Percentiles rank a stretch among this genome's conserved stretches.
phyloP scores from a whole-genome alignment of 768 basidiomycete species.

The Grammothele lineata region DNA sequence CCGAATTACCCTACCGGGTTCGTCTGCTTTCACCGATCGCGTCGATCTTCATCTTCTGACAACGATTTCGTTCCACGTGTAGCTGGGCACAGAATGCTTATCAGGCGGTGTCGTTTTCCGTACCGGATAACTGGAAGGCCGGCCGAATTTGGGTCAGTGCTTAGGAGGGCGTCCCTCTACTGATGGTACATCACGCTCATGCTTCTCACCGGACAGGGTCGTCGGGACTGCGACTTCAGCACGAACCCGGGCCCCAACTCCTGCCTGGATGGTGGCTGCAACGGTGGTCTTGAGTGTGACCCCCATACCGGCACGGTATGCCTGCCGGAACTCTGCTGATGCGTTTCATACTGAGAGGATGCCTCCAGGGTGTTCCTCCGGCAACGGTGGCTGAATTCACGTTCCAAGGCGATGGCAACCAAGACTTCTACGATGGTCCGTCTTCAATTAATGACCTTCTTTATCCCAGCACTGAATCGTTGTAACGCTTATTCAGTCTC shows the following conservation, averaged over 20 bases:
- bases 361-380: constrained; percentile 34
- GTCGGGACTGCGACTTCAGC: constrained; percentile 34
- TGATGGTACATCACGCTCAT: too few species aligned
- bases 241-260: constrained; percentile 27
- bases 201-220: constrained; percentile 14
- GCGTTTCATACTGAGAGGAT: constrained; percentile 22
- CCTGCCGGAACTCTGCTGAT: constrained; percentile 2
- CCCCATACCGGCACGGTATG: constrained; percentile 33
- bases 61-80: background rate
- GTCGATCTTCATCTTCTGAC: background rate
- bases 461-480: background rate
- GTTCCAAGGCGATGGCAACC: constrained; percentile 20
- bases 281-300: constrained; percentile 36
- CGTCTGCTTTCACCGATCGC: background rate
- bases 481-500: constrained; percentile 18
- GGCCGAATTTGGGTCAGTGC: constrained; percentile 35
- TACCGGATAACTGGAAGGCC: constrained; percentile 36
- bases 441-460: too few species aligned
- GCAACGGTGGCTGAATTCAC: constrained; percentile 35
- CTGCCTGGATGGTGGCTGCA: constrained; percentile 37
- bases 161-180: background rate
- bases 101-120: constrained; percentile 26
- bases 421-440: constrained; percentile 34
- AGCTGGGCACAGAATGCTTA: constrained; percentile 29
- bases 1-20: constrained; percentile 31